Evolutionary conservation across 176 grass and related monocot species (phyloP).

Genomic region (Sorghum bicolor): Sorghum_bicolor_NCBIv3 NC_012873.2:53729501-53730000

Average conservation of each 20-base stretch:
- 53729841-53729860: no score
- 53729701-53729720: neutral
- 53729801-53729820: slow-evolving; percentile 1
- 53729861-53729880: no score
- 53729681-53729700: neutral
- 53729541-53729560: neutral
- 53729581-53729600: neutral
- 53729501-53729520: neutral
- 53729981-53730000: slow-evolving; percentile 23
- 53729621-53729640: neutral
- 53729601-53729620: neutral
- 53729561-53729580: neutral
- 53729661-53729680: neutral
- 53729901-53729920: neutral
- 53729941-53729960: neutral
- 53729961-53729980: slow-evolving; percentile 21
- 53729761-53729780: neutral
- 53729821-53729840: no score
- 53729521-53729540: neutral
- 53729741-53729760: neutral
- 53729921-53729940: slow-evolving; percentile 18
- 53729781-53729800: neutral
- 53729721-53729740: neutral
- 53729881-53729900: neutral
- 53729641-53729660: neutral